Percentiles rank a stretch among this genome's conserved stretches.
These are phyloP conservation scores for Amaranthus tricolor DNA, from an alignment of 179 eudicot genomes.

Conservation along the genomic window DNA sequence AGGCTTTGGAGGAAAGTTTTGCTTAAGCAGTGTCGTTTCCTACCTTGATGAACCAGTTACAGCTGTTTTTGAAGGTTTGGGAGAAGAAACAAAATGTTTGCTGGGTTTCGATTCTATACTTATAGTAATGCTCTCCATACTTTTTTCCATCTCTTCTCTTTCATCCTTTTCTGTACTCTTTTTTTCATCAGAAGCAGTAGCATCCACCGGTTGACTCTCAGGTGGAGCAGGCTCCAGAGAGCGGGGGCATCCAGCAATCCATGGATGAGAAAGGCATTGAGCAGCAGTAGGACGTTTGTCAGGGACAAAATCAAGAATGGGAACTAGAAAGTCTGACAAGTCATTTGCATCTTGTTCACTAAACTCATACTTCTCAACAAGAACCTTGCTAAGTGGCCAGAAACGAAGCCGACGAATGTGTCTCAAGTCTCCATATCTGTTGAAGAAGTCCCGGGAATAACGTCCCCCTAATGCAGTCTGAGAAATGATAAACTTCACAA, in stretches of 20 bases:
- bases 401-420: constrained; percentile 86
- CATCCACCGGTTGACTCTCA: constrained; percentile 21
- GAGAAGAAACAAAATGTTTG: constrained; percentile 32
- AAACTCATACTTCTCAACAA: constrained; percentile 78
- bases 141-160: constrained; percentile 76
- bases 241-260: constrained; percentile 54
- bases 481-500: constrained; percentile 17
- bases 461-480: constrained; percentile 89
- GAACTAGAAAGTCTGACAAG: constrained; percentile 71
- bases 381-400: constrained; percentile 89
- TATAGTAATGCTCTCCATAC: constrained; percentile 79
- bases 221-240: constrained; percentile 34
- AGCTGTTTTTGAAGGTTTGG: constrained; percentile 27
- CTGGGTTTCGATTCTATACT: constrained; percentile 38
- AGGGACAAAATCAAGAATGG: constrained; percentile 88
- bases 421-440: constrained; percentile 78
- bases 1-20: background rate
- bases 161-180: constrained; percentile 57
- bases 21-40: constrained; percentile 13
- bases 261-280: constrained; percentile 76
- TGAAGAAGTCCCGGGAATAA: constrained; percentile 82
- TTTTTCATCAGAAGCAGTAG: constrained; percentile 26
- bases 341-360: constrained; percentile 78
- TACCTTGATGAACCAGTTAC: constrained; percentile 27
- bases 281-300: constrained; percentile 90